Percentiles rank a stretch among this genome's conserved stretches.
These are phyloP conservation scores for Talaromyces ruber DNA, from an alignment of 495 filamentous ascomycete genomes.

Conservation along the genomic window DNA sequence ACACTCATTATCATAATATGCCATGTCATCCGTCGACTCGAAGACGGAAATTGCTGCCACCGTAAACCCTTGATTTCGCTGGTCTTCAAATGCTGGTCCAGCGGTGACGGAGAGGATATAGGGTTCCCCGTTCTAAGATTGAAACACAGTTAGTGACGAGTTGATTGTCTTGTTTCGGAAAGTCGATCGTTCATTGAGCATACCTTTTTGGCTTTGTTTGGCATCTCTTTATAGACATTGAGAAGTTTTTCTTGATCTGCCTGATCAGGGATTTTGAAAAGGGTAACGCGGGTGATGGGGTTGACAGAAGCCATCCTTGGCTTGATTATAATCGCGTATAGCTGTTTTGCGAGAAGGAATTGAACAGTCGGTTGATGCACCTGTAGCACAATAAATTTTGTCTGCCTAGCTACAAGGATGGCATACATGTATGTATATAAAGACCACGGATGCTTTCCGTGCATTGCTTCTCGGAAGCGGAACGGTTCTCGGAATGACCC, in stretches of 20 bases:
- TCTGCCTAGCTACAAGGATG: not conserved
- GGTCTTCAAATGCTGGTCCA: slow-evolving; percentile 38
- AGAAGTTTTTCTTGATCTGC: slow-evolving; percentile 35
- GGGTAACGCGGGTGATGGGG: slow-evolving; percentile 46
- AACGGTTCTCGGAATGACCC: not conserved
- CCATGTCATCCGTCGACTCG: slow-evolving; percentile 55
- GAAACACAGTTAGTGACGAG: not conserved
- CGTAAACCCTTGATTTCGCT: slow-evolving; percentile 55
- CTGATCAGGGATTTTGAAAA: slow-evolving; percentile 51
- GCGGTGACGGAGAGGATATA: slow-evolving; percentile 50
- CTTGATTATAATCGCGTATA: not conserved
- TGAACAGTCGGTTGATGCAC: not conserved
- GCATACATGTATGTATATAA: not conserved
- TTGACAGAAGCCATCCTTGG: not conserved
- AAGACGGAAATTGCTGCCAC: slow-evolving; percentile 52
- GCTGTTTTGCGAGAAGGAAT: not conserved
- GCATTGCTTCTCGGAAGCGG: not conserved
- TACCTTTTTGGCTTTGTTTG: slow-evolving; percentile 45
- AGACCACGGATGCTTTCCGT: not conserved
- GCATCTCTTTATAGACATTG: slow-evolving; percentile 40
- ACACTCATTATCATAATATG: slow-evolving; percentile 60
- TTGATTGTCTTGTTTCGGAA: not conserved
- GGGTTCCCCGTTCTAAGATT: slow-evolving; percentile 50
- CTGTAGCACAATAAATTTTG: not conserved
- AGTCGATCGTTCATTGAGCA: not conserved